phyloP scores from a whole-genome alignment of 176 grass and related monocot genomes.

The Lolium rigidum region DNA sequence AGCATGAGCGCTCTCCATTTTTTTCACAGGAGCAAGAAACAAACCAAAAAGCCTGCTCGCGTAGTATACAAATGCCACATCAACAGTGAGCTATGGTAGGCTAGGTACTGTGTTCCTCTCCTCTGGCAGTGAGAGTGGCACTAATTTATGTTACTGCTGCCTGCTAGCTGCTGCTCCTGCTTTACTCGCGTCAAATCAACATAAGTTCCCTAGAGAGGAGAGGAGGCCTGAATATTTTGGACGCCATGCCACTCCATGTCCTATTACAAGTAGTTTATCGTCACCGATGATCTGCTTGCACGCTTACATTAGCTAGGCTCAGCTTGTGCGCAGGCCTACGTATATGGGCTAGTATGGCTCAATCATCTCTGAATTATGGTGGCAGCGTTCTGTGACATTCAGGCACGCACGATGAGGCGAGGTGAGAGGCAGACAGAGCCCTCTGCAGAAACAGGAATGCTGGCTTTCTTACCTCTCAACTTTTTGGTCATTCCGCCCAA shows the following conservation, averaged over 20 bases:
- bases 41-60: neutral
- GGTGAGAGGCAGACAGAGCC: neutral
- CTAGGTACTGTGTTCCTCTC: conserved; percentile 5
- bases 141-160: conserved; percentile 50
- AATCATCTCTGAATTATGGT: conserved; percentile 59
- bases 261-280: neutral
- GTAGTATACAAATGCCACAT: conserved; percentile 31
- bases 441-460: conserved; percentile 43
- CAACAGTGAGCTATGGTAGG: conserved; percentile 43
- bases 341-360: conserved; percentile 18
- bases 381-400: conserved; percentile 45
- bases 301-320: conserved; percentile 25
- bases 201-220: conserved; percentile 54
- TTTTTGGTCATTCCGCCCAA: conserved; percentile 4
- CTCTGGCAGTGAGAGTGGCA: conserved; percentile 33
- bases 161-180: conserved; percentile 3
- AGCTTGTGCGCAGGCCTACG: conserved; percentile 33
- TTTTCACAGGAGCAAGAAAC: conserved; percentile 31
- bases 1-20: neutral
- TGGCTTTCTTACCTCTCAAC: conserved; percentile 32
- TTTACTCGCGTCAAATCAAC: conserved; percentile 59
- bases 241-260: neutral
- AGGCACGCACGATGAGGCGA: conserved; percentile 54
- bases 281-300: conserved; percentile 23
- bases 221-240: conserved; percentile 13